These are phyloP conservation scores for Isatis tinctoria DNA, from an alignment of 345 rosid species.

Conservation along the genomic window DNA sequence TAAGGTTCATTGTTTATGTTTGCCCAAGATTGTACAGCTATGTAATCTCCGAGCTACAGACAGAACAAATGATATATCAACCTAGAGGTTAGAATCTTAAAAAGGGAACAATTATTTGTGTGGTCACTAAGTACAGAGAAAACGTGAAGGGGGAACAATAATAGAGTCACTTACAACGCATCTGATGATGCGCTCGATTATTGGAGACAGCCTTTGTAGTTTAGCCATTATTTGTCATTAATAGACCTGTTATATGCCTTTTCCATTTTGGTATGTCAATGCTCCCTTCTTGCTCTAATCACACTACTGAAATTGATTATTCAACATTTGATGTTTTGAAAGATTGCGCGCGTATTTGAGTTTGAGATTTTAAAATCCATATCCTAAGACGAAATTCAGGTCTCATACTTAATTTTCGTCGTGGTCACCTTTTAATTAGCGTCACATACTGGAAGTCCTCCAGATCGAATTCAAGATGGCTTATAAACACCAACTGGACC, in stretches of 20 bases:
- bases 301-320: neutral
- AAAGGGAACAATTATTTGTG: neutral
- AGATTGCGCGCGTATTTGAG: neutral
- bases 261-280: constrained; percentile 4
- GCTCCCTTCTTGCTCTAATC: neutral
- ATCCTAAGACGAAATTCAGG: neutral
- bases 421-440: no score
- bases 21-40: neutral
- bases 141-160: constrained; percentile 5
- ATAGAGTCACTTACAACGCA: constrained; percentile 21
- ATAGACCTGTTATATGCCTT: neutral
- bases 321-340: neutral
- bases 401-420: no score
- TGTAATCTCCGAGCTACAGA: neutral
- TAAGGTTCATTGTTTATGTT: neutral
- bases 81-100: constrained; percentile 6
- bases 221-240: constrained; percentile 17
- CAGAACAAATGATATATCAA: neutral
- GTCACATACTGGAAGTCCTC: neutral
- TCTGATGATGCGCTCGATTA: constrained; percentile 3
- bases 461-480: neutral
- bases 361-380: neutral
- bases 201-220: constrained; percentile 19
- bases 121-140: neutral
- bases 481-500: neutral